Evolutionary conservation across 1,284 basidiomycete species (phyloP).

Genomic region (Leccinum cinnamomeum): DNA sequence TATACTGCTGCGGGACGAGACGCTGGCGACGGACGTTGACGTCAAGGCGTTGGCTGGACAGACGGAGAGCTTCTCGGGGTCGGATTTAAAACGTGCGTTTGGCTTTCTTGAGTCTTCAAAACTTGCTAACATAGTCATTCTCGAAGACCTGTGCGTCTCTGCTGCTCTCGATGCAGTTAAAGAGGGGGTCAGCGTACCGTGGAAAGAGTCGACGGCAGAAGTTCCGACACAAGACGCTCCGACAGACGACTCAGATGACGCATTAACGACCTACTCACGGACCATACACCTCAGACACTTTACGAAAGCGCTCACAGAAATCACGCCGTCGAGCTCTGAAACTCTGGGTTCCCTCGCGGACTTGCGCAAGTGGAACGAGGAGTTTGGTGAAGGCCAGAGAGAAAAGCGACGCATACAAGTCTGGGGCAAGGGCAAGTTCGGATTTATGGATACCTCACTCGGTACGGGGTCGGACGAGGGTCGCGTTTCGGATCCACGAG

Average conservation of each 20-base stretch:
- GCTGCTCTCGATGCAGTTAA: conserved; percentile 89
- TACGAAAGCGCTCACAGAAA: conserved; percentile 78
- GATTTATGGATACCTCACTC: conserved; percentile 54
- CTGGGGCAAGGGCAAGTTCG: conserved; percentile 75
- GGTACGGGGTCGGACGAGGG: conserved; percentile 42
- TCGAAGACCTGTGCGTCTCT: conserved; percentile 81
- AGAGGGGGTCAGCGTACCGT: conserved; percentile 77
- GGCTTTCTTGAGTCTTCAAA: not conserved
- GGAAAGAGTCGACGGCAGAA: conserved; percentile 42
- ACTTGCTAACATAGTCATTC: conserved; percentile 17
- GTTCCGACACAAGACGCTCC: conserved; percentile 12
- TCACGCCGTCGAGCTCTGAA: conserved; percentile 84
- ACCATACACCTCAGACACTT: conserved; percentile 68
- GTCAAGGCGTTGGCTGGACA: conserved; percentile 63
- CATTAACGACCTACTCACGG: conserved; percentile 32
- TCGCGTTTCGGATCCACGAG: conserved; percentile 37
- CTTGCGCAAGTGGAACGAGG: conserved; percentile 88
- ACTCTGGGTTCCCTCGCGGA: conserved; percentile 76
- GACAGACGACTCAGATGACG: conserved; percentile 5
- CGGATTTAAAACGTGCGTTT: conserved; percentile 86
- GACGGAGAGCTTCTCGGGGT: conserved; percentile 88
- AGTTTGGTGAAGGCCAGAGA: conserved; percentile 81
- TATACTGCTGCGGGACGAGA: conserved; percentile 80
- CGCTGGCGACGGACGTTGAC: conserved; percentile 67
- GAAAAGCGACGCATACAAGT: conserved; percentile 60